Conservation (phyloP, 352 stramenopile genomes). For the Pythium pyrilobum region DNA sequence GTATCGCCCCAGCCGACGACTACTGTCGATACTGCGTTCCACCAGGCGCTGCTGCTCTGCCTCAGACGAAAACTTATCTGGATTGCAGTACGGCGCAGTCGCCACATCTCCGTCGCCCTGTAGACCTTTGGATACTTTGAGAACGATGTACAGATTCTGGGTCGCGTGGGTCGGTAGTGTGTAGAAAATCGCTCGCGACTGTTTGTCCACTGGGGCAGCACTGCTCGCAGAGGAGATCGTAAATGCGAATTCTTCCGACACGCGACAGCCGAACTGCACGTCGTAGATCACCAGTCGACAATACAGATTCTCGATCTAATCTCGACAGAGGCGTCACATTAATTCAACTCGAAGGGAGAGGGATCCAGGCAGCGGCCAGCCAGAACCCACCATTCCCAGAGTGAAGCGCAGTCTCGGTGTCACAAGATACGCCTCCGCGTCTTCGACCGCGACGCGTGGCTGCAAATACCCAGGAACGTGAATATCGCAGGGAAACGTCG, state of each 20-base stretch:
- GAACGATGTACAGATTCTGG: conserved; percentile 50
- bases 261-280: conserved; percentile 36
- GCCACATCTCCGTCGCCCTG: conserved; percentile 47
- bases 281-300: conserved; percentile 68
- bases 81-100: conserved; percentile 50
- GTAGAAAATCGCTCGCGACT: conserved; percentile 45
- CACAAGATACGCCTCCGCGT: conserved; percentile 45
- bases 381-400: conserved; percentile 42
- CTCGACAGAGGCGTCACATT: too few relatives aligned
- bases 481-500: conserved; percentile 47
- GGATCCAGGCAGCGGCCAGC: too few relatives aligned
- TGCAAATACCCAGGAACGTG: conserved; percentile 33
- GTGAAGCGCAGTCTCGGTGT: conserved; percentile 36
- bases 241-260: conserved; percentile 68
- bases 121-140: conserved; percentile 66
- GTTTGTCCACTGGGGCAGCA: not conserved
- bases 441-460: conserved; percentile 38
- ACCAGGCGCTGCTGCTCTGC: conserved; percentile 52
- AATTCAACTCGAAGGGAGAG: too few relatives aligned
- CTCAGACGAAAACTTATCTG: conserved; percentile 45
- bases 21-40: conserved; percentile 42
- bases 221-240: conserved; percentile 17
- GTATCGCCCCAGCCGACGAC: conserved; percentile 42
- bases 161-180: conserved; percentile 39
- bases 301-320: conserved; percentile 58